Evolutionary conservation across 148 eudicot species (phyloP).

Genomic region (Cornus suecica): DNA sequence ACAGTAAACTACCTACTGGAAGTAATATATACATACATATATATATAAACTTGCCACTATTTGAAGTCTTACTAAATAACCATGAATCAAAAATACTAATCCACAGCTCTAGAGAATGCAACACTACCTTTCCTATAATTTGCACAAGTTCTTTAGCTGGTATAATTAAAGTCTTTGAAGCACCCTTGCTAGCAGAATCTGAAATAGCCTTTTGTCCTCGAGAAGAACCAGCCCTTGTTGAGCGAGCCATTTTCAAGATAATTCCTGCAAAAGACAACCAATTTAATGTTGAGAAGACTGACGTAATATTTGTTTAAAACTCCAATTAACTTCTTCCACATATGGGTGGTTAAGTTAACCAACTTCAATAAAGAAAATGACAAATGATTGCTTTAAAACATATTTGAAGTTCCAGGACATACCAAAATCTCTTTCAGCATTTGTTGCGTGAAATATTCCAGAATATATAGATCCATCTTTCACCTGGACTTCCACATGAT

Average conservation of each 20-base stretch:
- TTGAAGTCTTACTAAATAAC: not conserved
- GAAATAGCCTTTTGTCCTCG: constrained; percentile 47
- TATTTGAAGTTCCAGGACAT: constrained; percentile 17
- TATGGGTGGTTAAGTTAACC: not conserved
- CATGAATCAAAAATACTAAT: not conserved
- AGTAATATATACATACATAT: not conserved
- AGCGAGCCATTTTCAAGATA: constrained; percentile 81
- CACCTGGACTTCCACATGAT: constrained; percentile 90
- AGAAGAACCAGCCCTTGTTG: constrained; percentile 51
- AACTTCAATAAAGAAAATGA: not conserved
- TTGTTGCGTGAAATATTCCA: constrained; percentile 82
- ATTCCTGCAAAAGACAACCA: constrained; percentile 46
- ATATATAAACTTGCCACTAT: not conserved
- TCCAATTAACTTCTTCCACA: not conserved
- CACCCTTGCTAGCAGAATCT: constrained; percentile 54
- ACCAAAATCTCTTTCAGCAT: constrained; percentile 80
- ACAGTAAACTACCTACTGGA: not conserved
- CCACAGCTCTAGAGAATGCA: not conserved
- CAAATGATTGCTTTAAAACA: constrained; percentile 2
- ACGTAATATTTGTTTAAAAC: not conserved
- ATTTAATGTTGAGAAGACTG: not conserved
- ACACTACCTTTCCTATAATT: constrained; percentile 76
- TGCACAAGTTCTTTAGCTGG: constrained; percentile 84
- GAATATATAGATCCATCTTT: constrained; percentile 74
- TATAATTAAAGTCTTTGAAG: constrained; percentile 65